phyloP scores from a whole-genome alignment of 176 grass and related monocot genomes.

The Musa beccarii region DNA sequence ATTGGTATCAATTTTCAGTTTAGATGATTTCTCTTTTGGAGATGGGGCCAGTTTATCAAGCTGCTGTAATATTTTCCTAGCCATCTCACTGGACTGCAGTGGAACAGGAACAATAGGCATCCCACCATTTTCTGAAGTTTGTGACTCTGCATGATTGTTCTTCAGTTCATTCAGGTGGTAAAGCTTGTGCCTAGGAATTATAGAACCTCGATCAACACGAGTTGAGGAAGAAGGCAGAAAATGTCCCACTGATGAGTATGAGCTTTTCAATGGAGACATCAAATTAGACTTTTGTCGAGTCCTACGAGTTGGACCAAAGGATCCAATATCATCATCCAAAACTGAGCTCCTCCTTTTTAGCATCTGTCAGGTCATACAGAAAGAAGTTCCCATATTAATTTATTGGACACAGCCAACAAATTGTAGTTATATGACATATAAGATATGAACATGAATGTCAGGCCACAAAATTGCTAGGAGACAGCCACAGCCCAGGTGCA shows the following conservation, averaged over 20 bases:
- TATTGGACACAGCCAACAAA: neutral
- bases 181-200: slow-evolving; percentile 25
- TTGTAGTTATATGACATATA: neutral
- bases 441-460: no score
- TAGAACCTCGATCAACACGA: slow-evolving; percentile 25
- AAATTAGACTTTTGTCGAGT: slow-evolving; percentile 29
- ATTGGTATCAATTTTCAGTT: slow-evolving; percentile 13
- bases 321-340: slow-evolving; percentile 28
- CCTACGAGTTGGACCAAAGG: slow-evolving; percentile 25
- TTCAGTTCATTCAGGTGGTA: slow-evolving; percentile 22
- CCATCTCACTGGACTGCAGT: slow-evolving; percentile 43
- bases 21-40: slow-evolving; percentile 29
- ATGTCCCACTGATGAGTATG: slow-evolving; percentile 10
- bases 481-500: no score
- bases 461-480: no score
- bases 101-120: slow-evolving; percentile 26
- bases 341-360: slow-evolving; percentile 37
- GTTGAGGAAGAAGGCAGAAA: slow-evolving; percentile 8
- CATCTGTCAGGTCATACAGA: slow-evolving; percentile 4
- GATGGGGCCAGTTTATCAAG: slow-evolving; percentile 42
- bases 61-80: slow-evolving; percentile 49
- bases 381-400: neutral
- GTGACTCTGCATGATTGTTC: neutral
- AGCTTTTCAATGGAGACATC: slow-evolving; percentile 28
- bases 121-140: slow-evolving; percentile 1